A percentile compares a stretch with the other conserved stretches of the same genome.
phyloP scores from a whole-genome alignment of 139 green algal species.

The Gonium pectorale region DNA sequence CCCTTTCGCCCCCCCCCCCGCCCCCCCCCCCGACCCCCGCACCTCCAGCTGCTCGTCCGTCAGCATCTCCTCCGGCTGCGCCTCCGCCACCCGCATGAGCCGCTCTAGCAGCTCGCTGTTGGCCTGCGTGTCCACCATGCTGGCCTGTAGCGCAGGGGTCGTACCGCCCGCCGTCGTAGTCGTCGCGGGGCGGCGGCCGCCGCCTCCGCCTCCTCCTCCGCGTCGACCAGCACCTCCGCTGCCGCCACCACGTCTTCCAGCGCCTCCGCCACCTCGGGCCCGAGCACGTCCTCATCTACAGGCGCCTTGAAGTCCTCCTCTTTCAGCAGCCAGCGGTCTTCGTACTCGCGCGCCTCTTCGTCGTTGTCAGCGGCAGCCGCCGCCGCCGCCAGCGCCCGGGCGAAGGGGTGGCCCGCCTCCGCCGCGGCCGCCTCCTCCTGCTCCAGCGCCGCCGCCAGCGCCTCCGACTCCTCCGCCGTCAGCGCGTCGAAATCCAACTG shows the following conservation, averaged over 20 bases:
- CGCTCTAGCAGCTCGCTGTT: neutral
- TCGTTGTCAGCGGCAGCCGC: no score
- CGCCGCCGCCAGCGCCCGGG: no score
- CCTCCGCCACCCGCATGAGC: neutral
- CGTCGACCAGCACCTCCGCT: neutral
- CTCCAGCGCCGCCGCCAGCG: no score
- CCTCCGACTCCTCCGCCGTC: neutral
- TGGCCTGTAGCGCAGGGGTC: no score
- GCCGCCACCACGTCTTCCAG: neutral
- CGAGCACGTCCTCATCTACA: neutral
- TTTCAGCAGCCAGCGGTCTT: no score
- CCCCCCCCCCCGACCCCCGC: neutral
- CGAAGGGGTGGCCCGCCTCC: no score
- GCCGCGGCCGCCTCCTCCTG: no score
- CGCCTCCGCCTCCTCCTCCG: neutral
- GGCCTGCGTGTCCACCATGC: neutral
- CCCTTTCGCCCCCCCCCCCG: neutral
- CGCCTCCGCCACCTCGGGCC: neutral
- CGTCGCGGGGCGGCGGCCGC: no score
- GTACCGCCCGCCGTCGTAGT: no score
- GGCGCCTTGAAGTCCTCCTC: slow-evolving; percentile 6
- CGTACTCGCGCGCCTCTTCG: no score
- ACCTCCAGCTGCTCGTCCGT: slow-evolving; percentile 14
- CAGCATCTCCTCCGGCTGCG: neutral
- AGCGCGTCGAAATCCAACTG: neutral